A percentile compares a stretch with the other conserved stretches of the same genome.
Conservation (phyloP, 805 yeast species). For the Candida xiaguanensis region DNA sequence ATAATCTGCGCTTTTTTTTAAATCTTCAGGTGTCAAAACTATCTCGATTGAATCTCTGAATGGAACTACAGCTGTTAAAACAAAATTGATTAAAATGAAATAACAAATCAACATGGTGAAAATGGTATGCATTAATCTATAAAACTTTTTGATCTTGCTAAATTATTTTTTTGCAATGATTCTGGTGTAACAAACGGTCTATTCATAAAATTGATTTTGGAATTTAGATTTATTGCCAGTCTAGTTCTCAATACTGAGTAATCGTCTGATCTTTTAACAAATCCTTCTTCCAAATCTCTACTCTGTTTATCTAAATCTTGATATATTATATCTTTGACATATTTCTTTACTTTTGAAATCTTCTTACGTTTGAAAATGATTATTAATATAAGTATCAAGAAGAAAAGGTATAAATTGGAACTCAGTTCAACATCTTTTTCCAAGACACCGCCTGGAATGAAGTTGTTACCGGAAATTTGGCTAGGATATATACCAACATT, state of each 20-base stretch:
- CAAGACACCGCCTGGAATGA: slow-evolving; percentile 28
- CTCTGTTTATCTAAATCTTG: slow-evolving; percentile 7
- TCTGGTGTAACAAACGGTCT: slow-evolving; percentile 36
- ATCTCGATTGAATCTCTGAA: slow-evolving; percentile 15
- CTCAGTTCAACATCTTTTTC: slow-evolving; percentile 11
- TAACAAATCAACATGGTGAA: background rate
- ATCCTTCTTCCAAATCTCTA: slow-evolving; percentile 9
- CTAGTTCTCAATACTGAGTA: slow-evolving; percentile 33
- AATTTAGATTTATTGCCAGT: slow-evolving; percentile 20
- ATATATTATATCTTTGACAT: slow-evolving; percentile 1
- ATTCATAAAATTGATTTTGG: slow-evolving; percentile 24
- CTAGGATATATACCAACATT: slow-evolving; percentile 42
- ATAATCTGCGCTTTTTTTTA: slow-evolving; percentile 14
- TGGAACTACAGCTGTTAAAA: slow-evolving; percentile 5
- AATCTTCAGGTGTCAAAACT: slow-evolving; percentile 16
- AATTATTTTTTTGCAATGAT: slow-evolving; percentile 17
- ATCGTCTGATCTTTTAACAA: background rate
- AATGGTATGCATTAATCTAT: slow-evolving; percentile 2
- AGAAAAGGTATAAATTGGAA: slow-evolving; percentile 6
- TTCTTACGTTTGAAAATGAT: slow-evolving; percentile 9
- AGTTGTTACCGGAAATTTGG: slow-evolving; percentile 27
- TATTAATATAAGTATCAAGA: slow-evolving; percentile 14
- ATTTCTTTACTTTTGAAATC: slow-evolving; percentile 18
- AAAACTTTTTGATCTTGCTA: slow-evolving; percentile 11
- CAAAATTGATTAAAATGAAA: background rate